A percentile compares a stretch with the other conserved stretches of the same genome.
These are phyloP conservation scores for Candida sanyaensis DNA, from an alignment of 1,139 yeast genomes.

Conservation along the genomic window DNA sequence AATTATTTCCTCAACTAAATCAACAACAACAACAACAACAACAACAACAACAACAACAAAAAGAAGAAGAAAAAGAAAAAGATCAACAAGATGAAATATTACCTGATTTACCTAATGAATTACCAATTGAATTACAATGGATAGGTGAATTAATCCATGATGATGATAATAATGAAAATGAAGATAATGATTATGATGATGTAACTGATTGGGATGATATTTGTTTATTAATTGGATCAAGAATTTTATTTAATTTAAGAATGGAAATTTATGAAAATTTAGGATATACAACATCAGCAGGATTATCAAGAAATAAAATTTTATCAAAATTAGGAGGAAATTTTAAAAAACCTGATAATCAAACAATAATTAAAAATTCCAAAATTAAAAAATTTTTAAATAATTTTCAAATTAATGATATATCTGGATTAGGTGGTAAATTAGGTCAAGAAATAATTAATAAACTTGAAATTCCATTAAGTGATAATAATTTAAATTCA, in stretches of 20 bases:
- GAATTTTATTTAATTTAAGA: conserved; percentile 56
- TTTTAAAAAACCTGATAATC: conserved; percentile 80
- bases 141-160: conserved; percentile 20
- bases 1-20: conserved; percentile 28
- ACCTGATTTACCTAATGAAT: conserved; percentile 52
- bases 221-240: conserved; percentile 65
- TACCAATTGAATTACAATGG: conserved; percentile 36
- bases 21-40: no score
- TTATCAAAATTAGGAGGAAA: conserved; percentile 92
- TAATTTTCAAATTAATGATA: conserved; percentile 66
- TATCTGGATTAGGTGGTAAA: conserved; percentile 93
- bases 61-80: conserved; percentile 3
- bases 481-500: conserved; percentile 28
- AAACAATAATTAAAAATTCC: conserved; percentile 64
- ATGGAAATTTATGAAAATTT: conserved; percentile 50
- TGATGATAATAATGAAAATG: no score
- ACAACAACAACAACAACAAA: no score
- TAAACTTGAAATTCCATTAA: conserved; percentile 45
- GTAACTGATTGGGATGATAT: conserved; percentile 89
- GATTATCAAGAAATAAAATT: conserved; percentile 73
- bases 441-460: conserved; percentile 63
- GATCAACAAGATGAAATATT: conserved; percentile 28
- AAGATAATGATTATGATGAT: no score
- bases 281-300: conserved; percentile 90
- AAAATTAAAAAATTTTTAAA: conserved; percentile 55